Percentiles rank a stretch among this genome's conserved stretches.
Conservation (phyloP, 208 protist species). For the Leishmania lainsoni region DNA sequence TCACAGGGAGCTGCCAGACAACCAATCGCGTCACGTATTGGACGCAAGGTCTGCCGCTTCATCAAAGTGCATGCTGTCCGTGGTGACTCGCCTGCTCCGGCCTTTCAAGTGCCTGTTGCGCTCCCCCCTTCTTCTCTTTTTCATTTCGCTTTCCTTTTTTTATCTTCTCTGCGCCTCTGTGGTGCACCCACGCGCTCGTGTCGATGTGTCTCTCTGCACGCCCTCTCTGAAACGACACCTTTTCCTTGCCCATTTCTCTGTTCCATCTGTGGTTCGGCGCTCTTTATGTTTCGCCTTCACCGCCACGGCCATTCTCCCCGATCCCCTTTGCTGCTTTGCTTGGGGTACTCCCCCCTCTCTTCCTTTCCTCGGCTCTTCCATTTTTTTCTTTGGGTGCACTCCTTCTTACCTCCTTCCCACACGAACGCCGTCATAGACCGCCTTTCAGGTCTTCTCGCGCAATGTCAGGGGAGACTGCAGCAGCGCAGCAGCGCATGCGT, state of each 20-base stretch:
- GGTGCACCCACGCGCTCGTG: background rate
- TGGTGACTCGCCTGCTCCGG: background rate
- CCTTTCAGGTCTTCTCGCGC: background rate
- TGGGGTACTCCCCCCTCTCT: background rate
- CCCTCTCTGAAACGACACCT: background rate
- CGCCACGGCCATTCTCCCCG: background rate
- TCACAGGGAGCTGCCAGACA: background rate
- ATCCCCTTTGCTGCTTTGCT: background rate
- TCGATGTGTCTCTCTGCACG: background rate
- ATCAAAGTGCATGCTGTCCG: background rate
- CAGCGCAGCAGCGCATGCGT: slow-evolving; percentile 42
- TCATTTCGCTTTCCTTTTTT: background rate
- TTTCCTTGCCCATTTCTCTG: background rate
- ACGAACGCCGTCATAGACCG: background rate
- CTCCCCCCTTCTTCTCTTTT: background rate
- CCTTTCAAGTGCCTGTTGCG: background rate
- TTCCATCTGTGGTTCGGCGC: background rate
- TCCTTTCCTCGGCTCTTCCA: background rate
- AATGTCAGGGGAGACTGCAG: slow-evolving; percentile 12
- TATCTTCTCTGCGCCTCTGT: background rate
- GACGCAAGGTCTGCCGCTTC: background rate
- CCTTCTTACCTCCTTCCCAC: background rate
- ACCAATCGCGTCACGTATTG: background rate
- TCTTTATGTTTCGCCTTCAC: background rate
- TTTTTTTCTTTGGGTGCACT: background rate